Base-by-base conservation (phyloP, 371 early-diverging fungal genomes). In the Circinella umbellata region DNA sequence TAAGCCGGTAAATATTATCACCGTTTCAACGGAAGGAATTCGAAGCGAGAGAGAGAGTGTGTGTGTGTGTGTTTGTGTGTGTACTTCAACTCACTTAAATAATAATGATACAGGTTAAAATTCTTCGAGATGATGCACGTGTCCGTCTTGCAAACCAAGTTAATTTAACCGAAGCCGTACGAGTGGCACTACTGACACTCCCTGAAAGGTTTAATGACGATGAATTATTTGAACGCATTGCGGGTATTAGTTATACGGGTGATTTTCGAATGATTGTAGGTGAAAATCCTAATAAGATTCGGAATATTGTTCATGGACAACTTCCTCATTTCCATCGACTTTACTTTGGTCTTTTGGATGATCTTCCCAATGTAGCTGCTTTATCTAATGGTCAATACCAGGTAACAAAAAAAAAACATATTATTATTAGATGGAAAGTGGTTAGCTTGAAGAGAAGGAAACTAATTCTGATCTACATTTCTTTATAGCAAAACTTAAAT, bases 251-350 rank as follows among this genome's bases (percentile, higher is more conserved):
- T 15, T 99, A 95, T 79, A 69, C 78, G 11, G 98, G 98, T 46
- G 99, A 99, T 74, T 93, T 96, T 78, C 90, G 99, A 60, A 96
- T 94, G 95, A 76, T 82, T 59, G 73, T 96, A 51, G 98, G 95
- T 27, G 99, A 99, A 80, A 95, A 97, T 76, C 98, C 98, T 4
- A 87, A 93, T 75, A 99, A 99, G 80, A 90, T 99, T 27, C 77
- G 87, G 70, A 98, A 99, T 76, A 96, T 98, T 72, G 98, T 99
- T 38, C 79, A 82, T 27, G 88, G 86, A 4, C 98, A 98, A 72
- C 71, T 92, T 76, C 80, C 87, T 1, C 82, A 90, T 63, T 94
- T 98, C 78, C 86, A 91, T 66, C 79, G 89, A 65, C 80, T 96
- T 20, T 98, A 98, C 72, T 79, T 78, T 63, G 90, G 92, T 38